phyloP scores from a whole-genome alignment of 352 stramenopile species.

The Phytophthora palmivora region DNA sequence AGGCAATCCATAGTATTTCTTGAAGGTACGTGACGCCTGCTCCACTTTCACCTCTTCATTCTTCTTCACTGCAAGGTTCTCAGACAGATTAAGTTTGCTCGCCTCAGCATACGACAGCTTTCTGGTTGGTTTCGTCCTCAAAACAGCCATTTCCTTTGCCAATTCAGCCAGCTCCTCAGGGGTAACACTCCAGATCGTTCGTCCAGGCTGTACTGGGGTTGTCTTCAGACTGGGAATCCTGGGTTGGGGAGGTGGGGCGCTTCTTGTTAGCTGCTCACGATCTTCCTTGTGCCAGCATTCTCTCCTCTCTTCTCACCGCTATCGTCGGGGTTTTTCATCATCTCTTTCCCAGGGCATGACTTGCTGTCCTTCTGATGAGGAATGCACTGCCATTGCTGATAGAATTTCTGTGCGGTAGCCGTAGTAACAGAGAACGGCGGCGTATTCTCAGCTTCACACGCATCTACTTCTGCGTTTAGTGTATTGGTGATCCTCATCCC shows the following conservation, averaged over 20 bases:
- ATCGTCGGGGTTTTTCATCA: too few relatives aligned
- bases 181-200: slow-evolving; percentile 47
- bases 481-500: slow-evolving; percentile 18
- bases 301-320: neutral
- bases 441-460: slow-evolving; percentile 11
- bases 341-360: neutral
- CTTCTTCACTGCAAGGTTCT: slow-evolving; percentile 1
- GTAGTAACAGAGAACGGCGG: slow-evolving; percentile 2
- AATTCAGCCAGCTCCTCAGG: slow-evolving; percentile 40
- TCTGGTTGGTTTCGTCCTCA: slow-evolving; percentile 1
- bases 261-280: neutral
- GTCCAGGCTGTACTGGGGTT: slow-evolving; percentile 1
- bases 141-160: slow-evolving; percentile 19
- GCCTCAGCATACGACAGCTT: slow-evolving; percentile 34
- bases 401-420: slow-evolving; percentile 18
- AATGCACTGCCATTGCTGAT: slow-evolving; percentile 28
- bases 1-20: slow-evolving; percentile 46
- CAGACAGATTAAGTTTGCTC: slow-evolving; percentile 26
- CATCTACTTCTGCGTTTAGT: neutral
- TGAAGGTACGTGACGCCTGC: slow-evolving; percentile 17
- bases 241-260: neutral
- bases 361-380: slow-evolving; percentile 10
- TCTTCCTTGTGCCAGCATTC: slow-evolving; percentile 3
- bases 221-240: neutral
- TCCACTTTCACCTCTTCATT: slow-evolving; percentile 3